phyloP scores from a whole-genome alignment of 768 basidiomycete species.

The Xerocomellus amylosporus region DNA sequence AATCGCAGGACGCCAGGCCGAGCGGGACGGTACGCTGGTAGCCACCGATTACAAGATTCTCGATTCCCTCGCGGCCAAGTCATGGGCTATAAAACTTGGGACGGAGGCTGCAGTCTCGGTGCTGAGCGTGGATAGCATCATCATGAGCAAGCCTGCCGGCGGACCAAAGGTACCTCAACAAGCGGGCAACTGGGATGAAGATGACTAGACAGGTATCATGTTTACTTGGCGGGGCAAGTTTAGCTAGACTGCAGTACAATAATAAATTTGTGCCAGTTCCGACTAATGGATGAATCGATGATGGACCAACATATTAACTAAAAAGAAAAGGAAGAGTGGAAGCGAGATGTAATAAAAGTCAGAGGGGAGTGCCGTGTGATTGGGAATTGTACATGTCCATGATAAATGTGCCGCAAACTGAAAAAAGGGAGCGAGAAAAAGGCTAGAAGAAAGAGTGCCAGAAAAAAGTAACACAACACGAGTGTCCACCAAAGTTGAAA shows the following conservation, averaged over 20 bases:
- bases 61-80: constrained; percentile 86
- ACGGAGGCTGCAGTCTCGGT: constrained; percentile 90
- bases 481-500: constrained; percentile 17
- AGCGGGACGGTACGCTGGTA: constrained; percentile 73
- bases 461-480: constrained; percentile 24
- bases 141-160: constrained; percentile 93
- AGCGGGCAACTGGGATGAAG: constrained; percentile 84
- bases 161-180: constrained; percentile 88
- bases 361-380: constrained; percentile 8
- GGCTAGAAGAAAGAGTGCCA: constrained; percentile 1
- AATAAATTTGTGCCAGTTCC: constrained; percentile 26
- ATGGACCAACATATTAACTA: constrained; percentile 10
- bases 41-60: constrained; percentile 65
- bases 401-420: constrained; percentile 28
- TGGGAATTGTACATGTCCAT: constrained; percentile 32
- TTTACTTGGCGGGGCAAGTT: constrained; percentile 2
- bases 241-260: constrained; percentile 28
- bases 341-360: constrained; percentile 4
- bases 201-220: constrained; percentile 36
- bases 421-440: neutral
- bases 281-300: constrained; percentile 12
- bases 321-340: neutral
- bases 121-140: constrained; percentile 94
- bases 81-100: constrained; percentile 87
- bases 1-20: constrained; percentile 46